Base-by-base conservation (phyloP, 176 grass and related monocot genomes). In the Areca catechu region DNA sequence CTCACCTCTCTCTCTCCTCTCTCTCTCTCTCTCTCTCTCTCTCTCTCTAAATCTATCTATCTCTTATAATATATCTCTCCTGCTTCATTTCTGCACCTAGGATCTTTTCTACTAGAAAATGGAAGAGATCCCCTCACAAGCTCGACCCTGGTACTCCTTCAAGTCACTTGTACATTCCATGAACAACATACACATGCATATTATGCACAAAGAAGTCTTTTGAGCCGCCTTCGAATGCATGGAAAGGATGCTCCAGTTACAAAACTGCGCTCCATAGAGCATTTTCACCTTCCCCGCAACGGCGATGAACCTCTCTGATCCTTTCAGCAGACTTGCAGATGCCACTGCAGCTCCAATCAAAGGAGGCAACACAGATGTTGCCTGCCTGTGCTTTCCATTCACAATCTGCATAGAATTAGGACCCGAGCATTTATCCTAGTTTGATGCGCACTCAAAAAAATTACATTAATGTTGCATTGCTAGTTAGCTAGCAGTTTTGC, bases 321-420 rank as follows among this genome's bases (percentile, higher is more conserved):
- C 60, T 19, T 48, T 62, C 60, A 14, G 20, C 60, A 14, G 60
- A 62, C 19, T 43, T 62, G 17, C 60, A 62, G 5, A 62, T 62
- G 3, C 60, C 60, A 15, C 29, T 62, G 18, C 60, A 62, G n/a
- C 19, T 49, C 60, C 60, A 62, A 20, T 62, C 60, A 4, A 48
- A 62, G 3, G 60, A 62, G 30, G 60, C 60, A 62, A 62, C 30
- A 48, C 60, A 62, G 3, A 21, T 18, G 28, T 62, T 62, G 3
- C 60, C 60, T 62, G 60, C 60, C 29, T 62, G 60, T 3, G 60
- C 60, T 62, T 62, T 62, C 60, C 60, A 62, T 18, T 62, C 60
- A 62, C 60, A 62, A 48, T 62, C 60, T 62, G 60, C 28, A 48
- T 21, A 49, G 7, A 19, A 43, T 18, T 16, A 48, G 29, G 1